phyloP scores from a whole-genome alignment of 495 filamentous ascomycete genomes.

The Saxophila tyrrhenica region DNA sequence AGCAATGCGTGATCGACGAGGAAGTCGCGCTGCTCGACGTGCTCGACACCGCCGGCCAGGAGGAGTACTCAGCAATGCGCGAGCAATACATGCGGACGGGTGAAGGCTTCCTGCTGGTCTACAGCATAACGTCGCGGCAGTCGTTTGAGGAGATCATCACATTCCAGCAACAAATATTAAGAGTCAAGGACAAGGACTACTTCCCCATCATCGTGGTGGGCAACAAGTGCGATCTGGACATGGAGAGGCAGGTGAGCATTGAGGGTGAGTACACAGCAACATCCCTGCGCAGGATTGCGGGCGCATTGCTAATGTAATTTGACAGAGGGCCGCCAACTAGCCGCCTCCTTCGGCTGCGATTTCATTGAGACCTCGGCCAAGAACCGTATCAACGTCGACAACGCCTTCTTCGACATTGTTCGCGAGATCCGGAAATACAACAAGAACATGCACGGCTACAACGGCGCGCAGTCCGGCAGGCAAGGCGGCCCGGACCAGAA shows the following conservation, averaged over 20 bases:
- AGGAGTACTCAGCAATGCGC: slow-evolving; percentile 98
- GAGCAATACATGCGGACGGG: slow-evolving; percentile 99
- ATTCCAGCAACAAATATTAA: slow-evolving; percentile 95
- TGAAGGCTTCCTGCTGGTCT: slow-evolving; percentile 94
- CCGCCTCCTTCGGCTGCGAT: slow-evolving; percentile 80
- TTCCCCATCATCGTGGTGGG: slow-evolving; percentile 99
- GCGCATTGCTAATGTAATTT: no score
- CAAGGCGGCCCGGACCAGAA: slow-evolving; percentile 51
- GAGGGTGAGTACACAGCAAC: slow-evolving; percentile 83
- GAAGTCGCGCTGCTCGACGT: slow-evolving; percentile 96
- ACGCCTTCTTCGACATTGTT: slow-evolving; percentile 95
- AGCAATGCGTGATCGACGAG: slow-evolving; percentile 98
- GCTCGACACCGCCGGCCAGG: slow-evolving; percentile 93
- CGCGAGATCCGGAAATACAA: slow-evolving; percentile 96
- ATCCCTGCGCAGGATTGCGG: no score
- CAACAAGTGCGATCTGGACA: slow-evolving; percentile 97
- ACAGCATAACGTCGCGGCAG: slow-evolving; percentile 94
- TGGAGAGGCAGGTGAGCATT: slow-evolving; percentile 76
- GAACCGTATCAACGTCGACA: slow-evolving; percentile 94
- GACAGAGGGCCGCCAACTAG: slow-evolving; percentile 87
- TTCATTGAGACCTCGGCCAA: slow-evolving; percentile 99
- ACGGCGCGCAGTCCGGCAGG: slow-evolving; percentile 49
- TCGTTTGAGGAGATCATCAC: slow-evolving; percentile 97
- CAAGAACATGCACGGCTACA: slow-evolving; percentile 86
- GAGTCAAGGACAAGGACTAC: slow-evolving; percentile 98